A percentile compares a stretch with the other conserved stretches of the same genome.
Conservation (phyloP, 495 filamentous ascomycete genomes). For the Talaromyces trachyspermus region DNA sequence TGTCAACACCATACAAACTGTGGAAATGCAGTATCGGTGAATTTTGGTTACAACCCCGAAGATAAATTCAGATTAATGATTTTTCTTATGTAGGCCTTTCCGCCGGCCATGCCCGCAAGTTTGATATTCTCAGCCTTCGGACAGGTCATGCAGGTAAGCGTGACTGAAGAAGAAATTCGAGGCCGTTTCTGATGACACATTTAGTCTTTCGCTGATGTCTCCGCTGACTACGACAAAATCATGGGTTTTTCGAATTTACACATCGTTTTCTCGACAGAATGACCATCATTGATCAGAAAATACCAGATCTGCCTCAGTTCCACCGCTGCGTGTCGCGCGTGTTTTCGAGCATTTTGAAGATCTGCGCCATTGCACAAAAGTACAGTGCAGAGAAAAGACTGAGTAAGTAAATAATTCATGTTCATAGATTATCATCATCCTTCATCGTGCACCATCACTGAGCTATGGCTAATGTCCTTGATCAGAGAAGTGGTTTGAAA, state of each 20-base stretch:
- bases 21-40: slow-evolving; percentile 5
- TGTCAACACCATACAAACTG: slow-evolving; percentile 3
- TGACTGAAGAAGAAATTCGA: neutral
- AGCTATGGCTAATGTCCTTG: neutral
- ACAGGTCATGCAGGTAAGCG: slow-evolving; percentile 15
- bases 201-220: slow-evolving; percentile 18
- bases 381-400: slow-evolving; percentile 16
- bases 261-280: slow-evolving; percentile 19
- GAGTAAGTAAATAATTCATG: neutral
- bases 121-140: slow-evolving; percentile 17
- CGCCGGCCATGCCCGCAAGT: slow-evolving; percentile 14
- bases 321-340: slow-evolving; percentile 17
- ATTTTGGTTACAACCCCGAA: neutral
- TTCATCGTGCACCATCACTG: neutral
- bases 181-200: neutral
- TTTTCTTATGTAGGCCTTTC: slow-evolving; percentile 9
- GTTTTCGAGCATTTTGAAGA: slow-evolving; percentile 16
- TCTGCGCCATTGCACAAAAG: slow-evolving; percentile 17
- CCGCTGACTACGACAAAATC: slow-evolving; percentile 22
- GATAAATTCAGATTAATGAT: neutral
- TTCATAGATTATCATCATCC: too few species aligned
- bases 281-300: slow-evolving; percentile 15
- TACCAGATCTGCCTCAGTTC: slow-evolving; percentile 13
- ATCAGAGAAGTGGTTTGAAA: slow-evolving; percentile 16
- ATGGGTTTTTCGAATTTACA: slow-evolving; percentile 18